Evolutionary conservation across 2,329 filamentous ascomycete species (phyloP).

Genomic region (Neopestalotiopsis sp.): DNA sequence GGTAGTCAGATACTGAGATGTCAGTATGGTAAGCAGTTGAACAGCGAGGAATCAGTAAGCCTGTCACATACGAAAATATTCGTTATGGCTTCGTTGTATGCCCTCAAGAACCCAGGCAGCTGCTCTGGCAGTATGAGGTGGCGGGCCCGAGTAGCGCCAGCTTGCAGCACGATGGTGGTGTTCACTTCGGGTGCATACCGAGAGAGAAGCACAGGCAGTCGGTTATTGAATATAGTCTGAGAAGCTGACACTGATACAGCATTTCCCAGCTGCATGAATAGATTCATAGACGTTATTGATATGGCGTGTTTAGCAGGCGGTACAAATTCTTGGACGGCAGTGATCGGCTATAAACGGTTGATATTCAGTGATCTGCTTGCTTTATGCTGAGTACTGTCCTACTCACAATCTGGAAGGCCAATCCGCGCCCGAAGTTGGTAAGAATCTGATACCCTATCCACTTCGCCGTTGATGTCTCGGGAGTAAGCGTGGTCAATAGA

Average conservation of each 20-base stretch:
- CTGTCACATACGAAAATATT: not conserved
- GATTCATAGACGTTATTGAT: constrained; percentile 32
- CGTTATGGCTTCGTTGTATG: constrained; percentile 53
- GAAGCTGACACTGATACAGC: constrained; percentile 57
- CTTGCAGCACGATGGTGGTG: constrained; percentile 35
- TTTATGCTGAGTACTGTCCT: too few species aligned
- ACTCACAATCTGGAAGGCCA: constrained; percentile 39
- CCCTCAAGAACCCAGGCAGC: constrained; percentile 40
- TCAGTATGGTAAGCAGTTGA: not conserved
- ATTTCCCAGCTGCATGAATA: constrained; percentile 50
- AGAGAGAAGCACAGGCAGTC: constrained; percentile 44
- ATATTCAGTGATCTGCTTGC: not conserved
- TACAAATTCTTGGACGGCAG: constrained; percentile 38
- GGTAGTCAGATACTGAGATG: not conserved
- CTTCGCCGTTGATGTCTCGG: constrained; percentile 33
- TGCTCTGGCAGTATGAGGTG: constrained; percentile 33
- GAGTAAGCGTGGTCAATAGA: constrained; percentile 44
- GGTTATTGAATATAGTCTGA: constrained; percentile 57
- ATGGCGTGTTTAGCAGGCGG: constrained; percentile 27
- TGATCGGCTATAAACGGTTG: constrained; percentile 48
- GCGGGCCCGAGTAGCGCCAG: constrained; percentile 45
- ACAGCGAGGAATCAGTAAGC: not conserved
- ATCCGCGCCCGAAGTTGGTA: constrained; percentile 45
- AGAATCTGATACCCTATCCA: constrained; percentile 52
- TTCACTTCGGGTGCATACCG: constrained; percentile 42